Evolutionary conservation across 805 yeast genomes (phyloP).

Genomic region (Lipomyces japonicus): DNA sequence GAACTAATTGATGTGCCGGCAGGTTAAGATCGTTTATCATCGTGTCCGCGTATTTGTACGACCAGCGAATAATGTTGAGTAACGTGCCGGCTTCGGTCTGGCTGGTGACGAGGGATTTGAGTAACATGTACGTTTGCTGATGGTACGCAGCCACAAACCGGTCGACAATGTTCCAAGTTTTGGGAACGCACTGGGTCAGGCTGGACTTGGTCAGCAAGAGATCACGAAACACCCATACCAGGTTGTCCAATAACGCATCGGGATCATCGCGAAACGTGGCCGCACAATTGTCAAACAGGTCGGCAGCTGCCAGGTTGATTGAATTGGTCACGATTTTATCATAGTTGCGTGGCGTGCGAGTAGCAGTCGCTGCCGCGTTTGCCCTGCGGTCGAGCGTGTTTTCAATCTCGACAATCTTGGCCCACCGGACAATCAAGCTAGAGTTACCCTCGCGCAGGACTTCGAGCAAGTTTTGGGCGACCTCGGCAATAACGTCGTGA

Average conservation of each 20-base stretch:
- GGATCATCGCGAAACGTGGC: slow-evolving; percentile 48
- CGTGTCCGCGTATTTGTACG: slow-evolving; percentile 58
- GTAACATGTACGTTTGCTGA: slow-evolving; percentile 56
- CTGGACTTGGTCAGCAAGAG: slow-evolving; percentile 60
- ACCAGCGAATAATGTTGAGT: slow-evolving; percentile 70
- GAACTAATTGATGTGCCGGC: slow-evolving; percentile 47
- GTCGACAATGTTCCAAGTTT: slow-evolving; percentile 66
- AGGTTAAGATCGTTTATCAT: slow-evolving; percentile 52
- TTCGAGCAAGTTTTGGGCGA: slow-evolving; percentile 70
- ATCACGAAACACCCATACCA: slow-evolving; percentile 84
- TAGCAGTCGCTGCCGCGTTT: slow-evolving; percentile 21
- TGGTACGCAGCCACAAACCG: slow-evolving; percentile 65
- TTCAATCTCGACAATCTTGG: slow-evolving; percentile 77
- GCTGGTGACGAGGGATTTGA: slow-evolving; percentile 56
- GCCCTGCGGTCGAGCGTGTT: slow-evolving; percentile 69
- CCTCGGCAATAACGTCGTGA: slow-evolving; percentile 54
- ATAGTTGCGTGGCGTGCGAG: slow-evolving; percentile 18
- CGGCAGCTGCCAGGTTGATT: slow-evolving; percentile 47
- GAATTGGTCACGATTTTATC: slow-evolving; percentile 20
- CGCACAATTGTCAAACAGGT: slow-evolving; percentile 64
- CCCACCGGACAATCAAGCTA: slow-evolving; percentile 63
- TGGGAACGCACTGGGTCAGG: slow-evolving; percentile 60
- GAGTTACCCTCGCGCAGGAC: slow-evolving; percentile 64
- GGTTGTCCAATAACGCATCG: slow-evolving; percentile 60
- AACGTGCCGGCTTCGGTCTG: slow-evolving; percentile 80